Base-by-base conservation (phyloP, 495 filamentous ascomycete genomes). In the Aspergillus affinis region DNA sequence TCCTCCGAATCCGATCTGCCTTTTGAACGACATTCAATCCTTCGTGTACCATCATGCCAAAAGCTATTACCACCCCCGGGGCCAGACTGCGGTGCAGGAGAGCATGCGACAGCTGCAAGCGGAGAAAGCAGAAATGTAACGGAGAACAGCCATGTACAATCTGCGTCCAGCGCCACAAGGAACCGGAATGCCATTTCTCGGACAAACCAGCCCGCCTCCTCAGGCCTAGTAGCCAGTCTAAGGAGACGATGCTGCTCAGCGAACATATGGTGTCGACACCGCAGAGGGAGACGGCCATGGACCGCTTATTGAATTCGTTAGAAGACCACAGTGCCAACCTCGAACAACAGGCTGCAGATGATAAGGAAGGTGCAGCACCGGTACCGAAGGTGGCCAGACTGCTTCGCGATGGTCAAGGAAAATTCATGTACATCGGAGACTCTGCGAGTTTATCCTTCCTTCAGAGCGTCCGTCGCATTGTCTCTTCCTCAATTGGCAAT, bases 111-210 rank as follows among this genome's bases (percentile, higher is more conserved):
- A 87, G 83, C 65, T 92, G 89, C 77, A 92, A 91, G 76, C 79
- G 86, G 55, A 82, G 89, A 64, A 91, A 91, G 73, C 88, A 90
- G 74, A 90, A 90, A 82, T 90, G 88, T 73, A 88, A 91, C 72
- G 88, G 88, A 53, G 70, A 84, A 57, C 82, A 82, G 56, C 88
- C 86, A 26, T 91, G 88, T 66, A 84, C 84, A 52, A 89, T 86
- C 26, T 91, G 86, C 75, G 62, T 78, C 21, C 84, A 83, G 67
- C 78, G 85, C 60, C 77, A 74, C 61, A 76, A 88, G 61, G 77
- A 76, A 47, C 66, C 71, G 3, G 75, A 78, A 64, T 78, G 75
- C 51, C 72, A 76, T 58, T 78, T 78, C 59, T 78, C 75, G 17
- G 75, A 78, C 52, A 75, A 73, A 46, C 75, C 75, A 15, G 75